Percentiles rank a stretch among this genome's conserved stretches.
phyloP scores from a whole-genome alignment of 108 stramenopile genomes.

The Discostella stelligeroides region DNA sequence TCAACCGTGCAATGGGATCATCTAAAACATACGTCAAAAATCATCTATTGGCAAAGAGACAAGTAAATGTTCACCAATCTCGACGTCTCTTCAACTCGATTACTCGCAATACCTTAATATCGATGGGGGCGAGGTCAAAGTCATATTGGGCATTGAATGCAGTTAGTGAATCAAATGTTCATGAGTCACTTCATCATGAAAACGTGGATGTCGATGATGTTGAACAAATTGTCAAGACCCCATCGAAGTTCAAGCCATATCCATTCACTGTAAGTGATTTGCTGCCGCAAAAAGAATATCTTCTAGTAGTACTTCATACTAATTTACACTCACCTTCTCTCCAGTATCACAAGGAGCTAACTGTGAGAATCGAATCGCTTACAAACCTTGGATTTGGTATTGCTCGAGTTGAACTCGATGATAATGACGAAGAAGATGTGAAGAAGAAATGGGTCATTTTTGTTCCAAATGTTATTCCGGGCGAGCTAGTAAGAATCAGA shows the following conservation, averaged over 20 bases:
- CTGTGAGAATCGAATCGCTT: conserved; percentile 60
- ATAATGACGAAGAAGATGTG: conserved; percentile 11
- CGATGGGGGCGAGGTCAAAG: not conserved
- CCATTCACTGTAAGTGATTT: conserved; percentile 37
- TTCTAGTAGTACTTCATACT: not conserved
- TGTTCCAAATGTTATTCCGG: conserved; percentile 91
- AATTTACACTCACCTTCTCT: not conserved
- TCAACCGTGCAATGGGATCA: conserved; percentile 10
- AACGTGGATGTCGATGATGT: conserved; percentile 6
- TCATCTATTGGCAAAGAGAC: not conserved
- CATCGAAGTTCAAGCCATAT: conserved; percentile 50
- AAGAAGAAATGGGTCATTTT: conserved; percentile 85
- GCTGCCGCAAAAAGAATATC: not conserved
- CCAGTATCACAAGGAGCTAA: conserved; percentile 59
- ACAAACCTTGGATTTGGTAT: conserved; percentile 86
- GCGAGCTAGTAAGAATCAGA: conserved; percentile 76
- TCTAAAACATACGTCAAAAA: not conserved
- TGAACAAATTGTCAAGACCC: conserved; percentile 14
- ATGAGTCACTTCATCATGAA: not conserved
- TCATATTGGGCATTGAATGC: conserved; percentile 27
- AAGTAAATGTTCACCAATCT: not conserved
- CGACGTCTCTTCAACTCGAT: not conserved
- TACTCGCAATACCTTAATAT: not conserved
- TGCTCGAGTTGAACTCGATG: conserved; percentile 51
- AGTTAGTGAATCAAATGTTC: not conserved